Conservation (phyloP, 768 basidiomycete species). For the Hirschioporus abietinus region DNA sequence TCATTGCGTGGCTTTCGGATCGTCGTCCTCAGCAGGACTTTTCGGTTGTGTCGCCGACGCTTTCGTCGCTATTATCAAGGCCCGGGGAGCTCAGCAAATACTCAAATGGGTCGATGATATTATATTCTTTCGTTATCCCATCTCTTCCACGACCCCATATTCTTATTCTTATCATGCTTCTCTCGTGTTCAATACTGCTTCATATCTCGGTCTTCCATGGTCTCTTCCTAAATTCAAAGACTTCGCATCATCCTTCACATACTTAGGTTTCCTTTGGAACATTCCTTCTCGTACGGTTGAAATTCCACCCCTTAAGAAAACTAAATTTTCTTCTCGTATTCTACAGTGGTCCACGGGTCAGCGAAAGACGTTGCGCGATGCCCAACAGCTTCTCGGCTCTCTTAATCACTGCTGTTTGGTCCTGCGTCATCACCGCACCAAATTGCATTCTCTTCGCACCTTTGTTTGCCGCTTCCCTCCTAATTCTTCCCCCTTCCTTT, state of each 20-base stretch:
- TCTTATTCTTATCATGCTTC: neutral
- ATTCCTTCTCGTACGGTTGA: constrained; percentile 20
- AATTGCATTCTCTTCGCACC: constrained; percentile 23
- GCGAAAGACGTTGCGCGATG: neutral
- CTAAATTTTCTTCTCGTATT: constrained; percentile 18
- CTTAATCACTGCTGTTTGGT: constrained; percentile 32
- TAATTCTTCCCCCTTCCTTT: neutral
- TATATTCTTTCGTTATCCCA: constrained; percentile 23
- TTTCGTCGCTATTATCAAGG: constrained; percentile 19
- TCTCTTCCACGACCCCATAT: neutral
- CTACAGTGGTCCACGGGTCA: neutral
- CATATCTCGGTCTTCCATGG: constrained; percentile 4
- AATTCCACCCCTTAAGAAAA: constrained; percentile 25
- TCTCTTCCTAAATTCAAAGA: neutral
- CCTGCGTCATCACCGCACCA: constrained; percentile 24
- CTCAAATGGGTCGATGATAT: constrained; percentile 35
- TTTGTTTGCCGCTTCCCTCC: constrained; percentile 23
- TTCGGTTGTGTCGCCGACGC: constrained; percentile 30
- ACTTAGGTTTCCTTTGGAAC: constrained; percentile 28
- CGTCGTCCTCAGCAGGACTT: constrained; percentile 21
- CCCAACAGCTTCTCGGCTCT: constrained; percentile 3
- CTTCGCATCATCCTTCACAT: constrained; percentile 18
- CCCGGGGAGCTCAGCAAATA: constrained; percentile 15
- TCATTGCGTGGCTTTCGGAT: constrained; percentile 19
- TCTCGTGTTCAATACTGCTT: neutral